These are phyloP conservation scores for Pueraria montana DNA, from an alignment of 306 rosid genomes.

Conservation along the genomic window DNA sequence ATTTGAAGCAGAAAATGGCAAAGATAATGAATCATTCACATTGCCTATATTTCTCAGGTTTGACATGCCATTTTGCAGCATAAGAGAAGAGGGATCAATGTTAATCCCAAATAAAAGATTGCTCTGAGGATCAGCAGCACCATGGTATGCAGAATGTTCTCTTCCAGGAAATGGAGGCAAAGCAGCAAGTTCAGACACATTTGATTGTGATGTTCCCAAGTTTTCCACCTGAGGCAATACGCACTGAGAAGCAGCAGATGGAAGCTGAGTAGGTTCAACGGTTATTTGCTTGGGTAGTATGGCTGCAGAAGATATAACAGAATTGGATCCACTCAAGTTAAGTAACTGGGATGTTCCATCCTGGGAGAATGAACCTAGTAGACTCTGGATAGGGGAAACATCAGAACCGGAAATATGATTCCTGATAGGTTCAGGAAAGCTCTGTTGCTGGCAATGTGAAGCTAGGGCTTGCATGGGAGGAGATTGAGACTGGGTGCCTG, in stretches of 20 bases:
- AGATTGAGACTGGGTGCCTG: slow-evolving; percentile 71
- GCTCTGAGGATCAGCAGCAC: slow-evolving; percentile 77
- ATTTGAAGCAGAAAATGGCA: slow-evolving; percentile 74
- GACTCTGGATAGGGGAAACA: slow-evolving; percentile 76
- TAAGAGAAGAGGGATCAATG: slow-evolving; percentile 78
- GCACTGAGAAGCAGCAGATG: slow-evolving; percentile 73
- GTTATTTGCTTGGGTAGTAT: slow-evolving; percentile 76
- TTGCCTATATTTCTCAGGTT: slow-evolving; percentile 72
- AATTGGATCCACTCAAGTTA: slow-evolving; percentile 60
- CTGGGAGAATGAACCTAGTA: slow-evolving; percentile 74
- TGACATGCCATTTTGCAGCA: slow-evolving; percentile 76
- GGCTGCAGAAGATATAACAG: slow-evolving; percentile 59
- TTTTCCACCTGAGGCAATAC: slow-evolving; percentile 69
- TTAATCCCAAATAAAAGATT: slow-evolving; percentile 85
- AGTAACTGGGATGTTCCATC: slow-evolving; percentile 76
- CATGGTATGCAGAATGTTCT: slow-evolving; percentile 80
- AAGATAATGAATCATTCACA: slow-evolving; percentile 61
- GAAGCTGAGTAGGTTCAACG: slow-evolving; percentile 70
- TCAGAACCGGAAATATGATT: slow-evolving; percentile 64
- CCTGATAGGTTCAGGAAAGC: slow-evolving; percentile 68
- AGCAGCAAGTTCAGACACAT: slow-evolving; percentile 61
- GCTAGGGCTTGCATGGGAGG: slow-evolving; percentile 69
- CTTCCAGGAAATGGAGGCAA: slow-evolving; percentile 93
- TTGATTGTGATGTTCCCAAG: slow-evolving; percentile 61
- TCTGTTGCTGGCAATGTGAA: slow-evolving; percentile 75